Evolutionary conservation across 768 basidiomycete genomes (phyloP), one percentile per base, ranked within the genome.

Genomic region (Naganishia friedmannii): DNA sequence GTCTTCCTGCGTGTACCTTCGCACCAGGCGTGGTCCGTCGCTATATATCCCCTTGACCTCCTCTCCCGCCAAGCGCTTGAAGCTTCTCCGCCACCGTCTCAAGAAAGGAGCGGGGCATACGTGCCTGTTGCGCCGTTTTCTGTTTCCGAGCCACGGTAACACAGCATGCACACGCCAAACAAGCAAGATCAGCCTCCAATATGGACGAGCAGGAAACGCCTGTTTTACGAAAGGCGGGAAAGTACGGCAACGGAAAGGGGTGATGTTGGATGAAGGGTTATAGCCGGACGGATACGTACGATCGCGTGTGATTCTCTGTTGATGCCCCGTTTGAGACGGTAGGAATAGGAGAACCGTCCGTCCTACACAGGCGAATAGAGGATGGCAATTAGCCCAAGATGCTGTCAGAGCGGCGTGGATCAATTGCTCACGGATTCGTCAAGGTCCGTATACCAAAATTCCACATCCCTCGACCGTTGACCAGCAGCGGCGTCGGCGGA

Each of bases 391-490:
- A 42, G 28, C 23, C 10, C 19, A 65, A 21, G 17, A 60, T 37
- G 54, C 5, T 46, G 6, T 45, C 32, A 7, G 26, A 15, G 53
- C 7, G 28, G 10, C 6, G 6, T 23, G 8, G 15, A 23, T 23
- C 45, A 17, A 37, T 68, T 0, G 75, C 89, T 78, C 78, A 90
- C 93, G 76, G 86, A 85, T 77, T 94, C 90, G 71, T 90, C 87
- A 0, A 97, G 86, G 74, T 91, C 89, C 0, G 91, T 97, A 79
- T 92, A 95, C 83, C 88, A 94, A 82, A 95, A 97, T 4, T 86
- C 86, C 28, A 95, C 86, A 8, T 85, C 85, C 7, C 80, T 90
- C 90, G 19, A 21, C 48, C 48, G 48, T 21, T 21, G 48, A 51
- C 23, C 48, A 21, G 48, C 23, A 13, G 23, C n/a, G n/a, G 48